Base-by-base conservation (phyloP, 768 basidiomycete species). In the Cyclocybe cylindracea region DNA sequence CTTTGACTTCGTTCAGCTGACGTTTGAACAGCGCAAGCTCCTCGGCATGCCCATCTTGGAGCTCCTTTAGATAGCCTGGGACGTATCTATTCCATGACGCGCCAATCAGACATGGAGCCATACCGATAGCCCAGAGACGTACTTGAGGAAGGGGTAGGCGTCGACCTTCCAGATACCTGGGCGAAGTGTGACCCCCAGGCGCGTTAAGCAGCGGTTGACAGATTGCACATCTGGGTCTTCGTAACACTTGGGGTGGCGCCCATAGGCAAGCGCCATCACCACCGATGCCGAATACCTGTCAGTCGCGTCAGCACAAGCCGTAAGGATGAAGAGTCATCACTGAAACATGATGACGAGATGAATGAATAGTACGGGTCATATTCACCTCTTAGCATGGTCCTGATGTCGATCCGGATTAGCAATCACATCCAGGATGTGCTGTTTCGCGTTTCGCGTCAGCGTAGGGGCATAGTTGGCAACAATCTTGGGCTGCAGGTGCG, bases 41-140 rank as follows among this genome's bases (percentile, higher is more conserved):
- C 44, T 85, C 82, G 5, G 58, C 61, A 55, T 86, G 85, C 44
- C 82, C 84, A 3, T 71, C 66, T 48, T 77, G 71, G 7, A 89
- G 68, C 51, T 83, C 77, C n/a, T 76, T 73, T 4, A 83, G 66
- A 55, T 86, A 86, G 16, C 82, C 83, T 1, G 87, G 86, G 16
- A 89, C 62, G 60, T 79, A 80, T 50, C 75, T 76, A 39, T 24
- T 10, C n/a, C 35, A 40, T 7, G 14, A 45, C 31, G 16, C 13
- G 42, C 24, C 19, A 18, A 39, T 19, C 14, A 10, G 34, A 46
- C 3, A 34, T 14, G 18, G 13, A 14, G 11, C 3, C 10, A 0
- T 2, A 24, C 19, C 5, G 7, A n/a, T 33, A 13, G 44, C 35
- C 4, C 5, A 11, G 16, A 40, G 4, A 38, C 67, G 13, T 46